These are phyloP conservation scores for Dendryphion nanum DNA, from an alignment of 2,329 filamentous ascomycete genomes.

Conservation along the genomic window DNA sequence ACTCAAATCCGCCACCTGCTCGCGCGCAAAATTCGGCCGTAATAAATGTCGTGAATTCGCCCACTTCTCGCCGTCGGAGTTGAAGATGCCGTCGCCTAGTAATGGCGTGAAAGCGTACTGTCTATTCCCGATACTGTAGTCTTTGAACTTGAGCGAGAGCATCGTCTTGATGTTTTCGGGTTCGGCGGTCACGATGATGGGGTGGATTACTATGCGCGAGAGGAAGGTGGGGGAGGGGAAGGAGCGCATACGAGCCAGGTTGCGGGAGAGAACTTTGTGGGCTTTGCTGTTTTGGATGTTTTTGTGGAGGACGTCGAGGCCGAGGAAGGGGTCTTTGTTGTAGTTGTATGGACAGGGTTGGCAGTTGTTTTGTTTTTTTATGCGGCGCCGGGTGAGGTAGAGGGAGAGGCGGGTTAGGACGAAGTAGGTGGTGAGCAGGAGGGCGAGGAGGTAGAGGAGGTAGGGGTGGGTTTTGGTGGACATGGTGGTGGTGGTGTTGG, in stretches of 20 bases:
- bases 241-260: slow-evolving; percentile 24
- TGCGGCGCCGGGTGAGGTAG: slow-evolving; percentile 35
- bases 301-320: slow-evolving; percentile 48
- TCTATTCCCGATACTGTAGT: slow-evolving; percentile 43
- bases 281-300: slow-evolving; percentile 46
- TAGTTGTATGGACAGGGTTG: slow-evolving; percentile 46
- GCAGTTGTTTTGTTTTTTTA: slow-evolving; percentile 48
- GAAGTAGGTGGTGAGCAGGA: slow-evolving; percentile 37
- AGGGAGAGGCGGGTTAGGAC: slow-evolving; percentile 33
- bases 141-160: slow-evolving; percentile 46
- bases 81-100: slow-evolving; percentile 48
- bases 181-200: slow-evolving; percentile 43
- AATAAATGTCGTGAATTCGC: slow-evolving; percentile 47
- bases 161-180: slow-evolving; percentile 51
- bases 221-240: slow-evolving; percentile 44
- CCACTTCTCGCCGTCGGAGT: slow-evolving; percentile 45
- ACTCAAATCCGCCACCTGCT: slow-evolving; percentile 53
- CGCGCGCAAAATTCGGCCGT: slow-evolving; percentile 53
- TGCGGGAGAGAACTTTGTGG: slow-evolving; percentile 10
- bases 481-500: too few relatives aligned
- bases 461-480: too few relatives aligned
- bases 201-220: slow-evolving; percentile 26
- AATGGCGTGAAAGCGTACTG: slow-evolving; percentile 39
- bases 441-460: slow-evolving; percentile 25
- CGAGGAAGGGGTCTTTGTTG: slow-evolving; percentile 56